phyloP scores from a whole-genome alignment of 495 filamentous ascomycete genomes.

The Penicillium steckii region DNA sequence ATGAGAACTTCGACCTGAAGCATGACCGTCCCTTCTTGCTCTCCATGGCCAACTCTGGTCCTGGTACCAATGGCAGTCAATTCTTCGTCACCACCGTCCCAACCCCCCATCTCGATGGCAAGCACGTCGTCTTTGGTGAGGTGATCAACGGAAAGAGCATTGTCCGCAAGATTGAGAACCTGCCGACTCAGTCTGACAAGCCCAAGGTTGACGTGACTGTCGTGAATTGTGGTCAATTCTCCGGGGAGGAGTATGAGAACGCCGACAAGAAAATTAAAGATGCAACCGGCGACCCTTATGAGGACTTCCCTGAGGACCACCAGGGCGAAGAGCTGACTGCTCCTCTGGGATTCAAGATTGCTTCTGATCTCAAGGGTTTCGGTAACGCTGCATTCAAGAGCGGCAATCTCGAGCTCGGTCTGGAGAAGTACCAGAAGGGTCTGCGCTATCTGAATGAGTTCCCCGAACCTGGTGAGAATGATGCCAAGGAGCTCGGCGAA shows the following conservation, averaged over 20 bases:
- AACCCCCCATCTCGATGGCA: slow-evolving; percentile 91
- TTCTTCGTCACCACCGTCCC: slow-evolving; percentile 97
- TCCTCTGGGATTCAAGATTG: slow-evolving; percentile 59
- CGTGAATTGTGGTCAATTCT: slow-evolving; percentile 82
- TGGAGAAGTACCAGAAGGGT: slow-evolving; percentile 98
- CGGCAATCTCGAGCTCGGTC: slow-evolving; percentile 63
- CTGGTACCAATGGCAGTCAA: slow-evolving; percentile 90
- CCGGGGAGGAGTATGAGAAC: slow-evolving; percentile 61
- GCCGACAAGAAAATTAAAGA: slow-evolving; percentile 66
- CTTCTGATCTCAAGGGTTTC: slow-evolving; percentile 83
- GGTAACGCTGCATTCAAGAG: slow-evolving; percentile 91
- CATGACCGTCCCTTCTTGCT: slow-evolving; percentile 94
- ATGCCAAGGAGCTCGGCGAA: slow-evolving; percentile 62
- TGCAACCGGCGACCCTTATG: slow-evolving; percentile 84
- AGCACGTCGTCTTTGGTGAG: slow-evolving; percentile 72
- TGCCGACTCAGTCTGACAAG: slow-evolving; percentile 79
- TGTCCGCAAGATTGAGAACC: slow-evolving; percentile 86
- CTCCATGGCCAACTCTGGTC: slow-evolving; percentile 97
- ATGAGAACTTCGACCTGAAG: slow-evolving; percentile 93
- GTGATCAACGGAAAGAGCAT: slow-evolving; percentile 84
- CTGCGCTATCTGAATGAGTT: slow-evolving; percentile 92
- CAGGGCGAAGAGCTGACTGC: slow-evolving; percentile 63
- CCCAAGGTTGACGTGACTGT: slow-evolving; percentile 72
- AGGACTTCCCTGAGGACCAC: slow-evolving; percentile 94
- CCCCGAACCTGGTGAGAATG: slow-evolving; percentile 63